Percentiles rank a stretch among this genome's conserved stretches.
phyloP scores from a whole-genome alignment of 1,284 basidiomycete species.

The Cutaneotrichosporon dermatis region DNA sequence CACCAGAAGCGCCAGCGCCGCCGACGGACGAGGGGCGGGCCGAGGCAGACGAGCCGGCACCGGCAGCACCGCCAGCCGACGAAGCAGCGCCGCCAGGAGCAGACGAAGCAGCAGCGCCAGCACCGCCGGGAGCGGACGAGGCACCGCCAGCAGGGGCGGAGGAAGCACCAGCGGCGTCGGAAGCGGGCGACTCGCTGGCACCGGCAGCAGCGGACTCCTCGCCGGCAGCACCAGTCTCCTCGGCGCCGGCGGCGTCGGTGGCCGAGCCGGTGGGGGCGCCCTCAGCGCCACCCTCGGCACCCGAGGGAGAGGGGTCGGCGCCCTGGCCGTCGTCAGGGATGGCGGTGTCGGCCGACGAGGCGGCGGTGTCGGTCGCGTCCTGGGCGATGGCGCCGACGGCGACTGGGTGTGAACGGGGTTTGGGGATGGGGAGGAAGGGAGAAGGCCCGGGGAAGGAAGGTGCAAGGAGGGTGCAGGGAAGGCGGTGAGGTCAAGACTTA shows the following conservation, averaged over 20 bases:
- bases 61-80: not conserved
- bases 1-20: too few relatives aligned
- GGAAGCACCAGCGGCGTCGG: too few relatives aligned
- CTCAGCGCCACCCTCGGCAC: too few relatives aligned
- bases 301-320: not conserved
- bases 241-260: not conserved
- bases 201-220: too few relatives aligned
- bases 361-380: not conserved
- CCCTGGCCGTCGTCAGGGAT: not conserved
- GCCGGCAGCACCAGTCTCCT: too few relatives aligned
- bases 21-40: too few relatives aligned
- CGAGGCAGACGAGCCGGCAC: not conserved
- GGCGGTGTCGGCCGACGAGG: too few relatives aligned
- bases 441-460: too few relatives aligned
- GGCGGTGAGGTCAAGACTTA: not conserved
- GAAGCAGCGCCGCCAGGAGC: not conserved
- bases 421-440: not conserved
- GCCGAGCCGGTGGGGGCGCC: not conserved
- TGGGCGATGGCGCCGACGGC: conserved; percentile 4
- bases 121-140: not conserved
- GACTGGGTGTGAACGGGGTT: not conserved
- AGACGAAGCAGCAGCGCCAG: not conserved
- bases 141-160: not conserved
- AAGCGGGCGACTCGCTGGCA: too few relatives aligned
- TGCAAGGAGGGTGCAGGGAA: too few relatives aligned